phyloP scores from a whole-genome alignment of 2,329 filamentous ascomycete species.

The Fonsecaea monophora region DNA sequence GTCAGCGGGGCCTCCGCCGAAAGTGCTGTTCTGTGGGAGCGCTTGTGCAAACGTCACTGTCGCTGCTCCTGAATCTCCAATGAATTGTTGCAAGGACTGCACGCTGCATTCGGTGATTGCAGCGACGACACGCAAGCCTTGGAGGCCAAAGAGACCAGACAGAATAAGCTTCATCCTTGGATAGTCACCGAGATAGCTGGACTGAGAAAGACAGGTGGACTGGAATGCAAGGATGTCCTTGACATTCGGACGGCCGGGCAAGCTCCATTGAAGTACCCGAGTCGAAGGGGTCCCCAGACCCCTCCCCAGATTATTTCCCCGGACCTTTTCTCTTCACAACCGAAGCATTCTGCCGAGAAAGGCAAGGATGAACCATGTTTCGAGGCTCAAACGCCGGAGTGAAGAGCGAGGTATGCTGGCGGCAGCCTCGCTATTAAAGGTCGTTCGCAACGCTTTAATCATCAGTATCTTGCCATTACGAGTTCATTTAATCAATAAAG shows the following conservation, averaged over 20 bases:
- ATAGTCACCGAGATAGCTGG: background rate
- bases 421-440: background rate
- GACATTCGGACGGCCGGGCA: background rate
- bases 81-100: background rate
- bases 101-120: background rate
- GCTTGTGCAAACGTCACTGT: background rate
- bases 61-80: background rate
- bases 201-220: background rate
- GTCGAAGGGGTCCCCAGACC: background rate
- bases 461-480: background rate
- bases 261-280: background rate
- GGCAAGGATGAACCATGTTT: background rate
- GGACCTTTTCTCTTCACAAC: background rate
- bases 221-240: background rate
- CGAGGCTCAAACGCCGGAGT: background rate
- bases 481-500: background rate
- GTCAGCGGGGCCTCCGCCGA: slow-evolving; percentile 3
- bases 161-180: background rate
- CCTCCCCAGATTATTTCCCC: background rate
- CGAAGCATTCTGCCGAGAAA: background rate
- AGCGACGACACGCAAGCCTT: background rate
- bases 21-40: slow-evolving; percentile 8
- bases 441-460: background rate
- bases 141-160: background rate
- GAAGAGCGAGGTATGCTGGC: background rate